Percentiles rank a stretch among this genome's conserved stretches.
Conservation (phyloP, 2,329 filamentous ascomycete species). For the Cephalotrichum gorgonifer region DNA sequence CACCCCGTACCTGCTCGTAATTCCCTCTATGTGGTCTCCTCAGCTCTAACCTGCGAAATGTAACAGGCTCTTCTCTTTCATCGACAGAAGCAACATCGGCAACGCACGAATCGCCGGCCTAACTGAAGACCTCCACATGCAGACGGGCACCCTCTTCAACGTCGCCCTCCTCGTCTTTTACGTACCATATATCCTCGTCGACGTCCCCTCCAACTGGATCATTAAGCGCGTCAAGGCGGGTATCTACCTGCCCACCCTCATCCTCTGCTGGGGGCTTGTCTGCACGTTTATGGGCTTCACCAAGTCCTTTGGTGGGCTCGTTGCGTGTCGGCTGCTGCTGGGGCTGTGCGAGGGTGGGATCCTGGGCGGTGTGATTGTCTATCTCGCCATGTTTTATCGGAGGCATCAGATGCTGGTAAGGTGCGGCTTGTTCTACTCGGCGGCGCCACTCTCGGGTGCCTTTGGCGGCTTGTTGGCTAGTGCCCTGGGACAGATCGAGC, state of each 20-base stretch:
- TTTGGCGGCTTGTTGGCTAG: constrained; percentile 41
- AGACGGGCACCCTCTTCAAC: constrained; percentile 47
- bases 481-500: constrained; percentile 27
- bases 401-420: constrained; percentile 13
- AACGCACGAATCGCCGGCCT: constrained; percentile 45
- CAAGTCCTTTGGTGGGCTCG: constrained; percentile 11
- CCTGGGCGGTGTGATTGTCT: constrained; percentile 13
- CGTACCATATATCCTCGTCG: constrained; percentile 13
- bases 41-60: background rate
- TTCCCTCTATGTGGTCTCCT: background rate
- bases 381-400: constrained; percentile 16
- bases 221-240: constrained; percentile 12
- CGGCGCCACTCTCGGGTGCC: constrained; percentile 56
- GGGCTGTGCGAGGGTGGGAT: constrained; percentile 14
- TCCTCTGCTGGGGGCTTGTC: constrained; percentile 13
- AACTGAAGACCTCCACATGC: constrained; percentile 18
- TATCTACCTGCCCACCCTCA: constrained; percentile 10
- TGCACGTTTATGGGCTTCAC: constrained; percentile 12
- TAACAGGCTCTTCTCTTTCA: constrained; percentile 33
- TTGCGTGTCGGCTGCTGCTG: constrained; percentile 12
- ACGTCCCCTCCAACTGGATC: constrained; percentile 14
- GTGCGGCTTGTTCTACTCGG: constrained; percentile 30
- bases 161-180: constrained; percentile 13
- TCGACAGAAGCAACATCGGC: constrained; percentile 70
- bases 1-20: no score